Percentiles rank a stretch among this genome's conserved stretches.
phyloP scores from a whole-genome alignment of 768 basidiomycete genomes.

The Glaciozyma martinii region DNA sequence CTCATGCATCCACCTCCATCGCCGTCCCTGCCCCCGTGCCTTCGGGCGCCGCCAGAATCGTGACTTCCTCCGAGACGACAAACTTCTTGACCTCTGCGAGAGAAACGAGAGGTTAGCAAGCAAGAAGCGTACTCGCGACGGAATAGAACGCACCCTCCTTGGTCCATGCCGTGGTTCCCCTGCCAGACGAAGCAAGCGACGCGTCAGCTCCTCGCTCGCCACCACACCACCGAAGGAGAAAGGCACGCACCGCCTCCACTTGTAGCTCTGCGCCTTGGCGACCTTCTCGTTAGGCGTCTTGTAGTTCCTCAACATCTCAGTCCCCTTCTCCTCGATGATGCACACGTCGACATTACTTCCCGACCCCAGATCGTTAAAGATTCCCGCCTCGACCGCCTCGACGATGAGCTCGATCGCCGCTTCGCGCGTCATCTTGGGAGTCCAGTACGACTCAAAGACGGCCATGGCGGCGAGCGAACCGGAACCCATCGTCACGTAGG shows the following conservation, averaged over 20 bases:
- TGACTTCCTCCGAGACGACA: conserved; percentile 30
- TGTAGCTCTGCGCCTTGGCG: conserved; percentile 35
- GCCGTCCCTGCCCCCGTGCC: conserved; percentile 11
- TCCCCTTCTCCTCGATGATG: conserved; percentile 59
- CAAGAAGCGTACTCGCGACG: not conserved
- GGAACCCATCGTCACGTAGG: conserved; percentile 98
- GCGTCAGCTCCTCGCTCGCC: not conserved
- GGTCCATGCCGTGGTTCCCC: conserved; percentile 23
- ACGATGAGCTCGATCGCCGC: conserved; percentile 76
- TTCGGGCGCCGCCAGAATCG: conserved; percentile 1
- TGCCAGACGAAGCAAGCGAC: not conserved
- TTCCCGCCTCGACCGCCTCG: conserved; percentile 83
- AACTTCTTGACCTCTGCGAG: conserved; percentile 24
- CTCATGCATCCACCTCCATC: conserved; percentile 33
- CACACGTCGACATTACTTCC: conserved; percentile 98
- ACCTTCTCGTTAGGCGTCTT: conserved; percentile 77
- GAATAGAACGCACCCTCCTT: conserved; percentile 12
- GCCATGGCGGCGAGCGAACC: conserved; percentile 97
- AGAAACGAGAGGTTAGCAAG: not conserved
- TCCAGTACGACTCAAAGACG: conserved; percentile 84
- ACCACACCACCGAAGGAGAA: too few relatives aligned
- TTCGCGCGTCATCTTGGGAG: conserved; percentile 70
- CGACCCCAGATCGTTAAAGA: conserved; percentile 98
- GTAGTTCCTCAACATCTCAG: conserved; percentile 89
- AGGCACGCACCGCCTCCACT: conserved; percentile 24